Percentiles rank a stretch among this genome's conserved stretches.
These are phyloP conservation scores for Neurospora sp. DNA, from an alignment of 495 filamentous ascomycete genomes.

Conservation along the genomic window DNA sequence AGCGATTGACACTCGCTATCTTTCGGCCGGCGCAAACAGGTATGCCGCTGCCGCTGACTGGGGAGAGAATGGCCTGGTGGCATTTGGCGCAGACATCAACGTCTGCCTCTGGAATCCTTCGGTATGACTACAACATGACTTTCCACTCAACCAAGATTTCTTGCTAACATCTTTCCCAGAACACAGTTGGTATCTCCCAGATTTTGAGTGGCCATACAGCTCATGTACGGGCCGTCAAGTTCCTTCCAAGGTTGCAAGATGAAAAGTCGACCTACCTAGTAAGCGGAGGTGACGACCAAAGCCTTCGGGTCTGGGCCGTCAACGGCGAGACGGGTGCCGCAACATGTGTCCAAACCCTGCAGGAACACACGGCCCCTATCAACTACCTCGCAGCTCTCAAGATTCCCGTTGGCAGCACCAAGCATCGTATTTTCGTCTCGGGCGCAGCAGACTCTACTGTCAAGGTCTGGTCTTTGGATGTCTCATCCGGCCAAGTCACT, in stretches of 20 bases:
- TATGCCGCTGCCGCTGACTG: constrained; percentile 88
- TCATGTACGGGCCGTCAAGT: constrained; percentile 74
- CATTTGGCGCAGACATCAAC: constrained; percentile 82
- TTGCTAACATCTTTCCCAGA: constrained; percentile 13
- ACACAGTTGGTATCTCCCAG: constrained; percentile 53
- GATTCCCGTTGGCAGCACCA: constrained; percentile 14
- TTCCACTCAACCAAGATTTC: not conserved
- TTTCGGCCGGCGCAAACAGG: constrained; percentile 81
- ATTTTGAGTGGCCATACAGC: constrained; percentile 76
- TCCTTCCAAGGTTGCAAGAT: constrained; percentile 47
- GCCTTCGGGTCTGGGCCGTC: constrained; percentile 62
- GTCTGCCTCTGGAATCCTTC: constrained; percentile 80
- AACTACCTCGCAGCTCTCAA: constrained; percentile 61
- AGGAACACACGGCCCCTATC: constrained; percentile 62
- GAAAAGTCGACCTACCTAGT: constrained; percentile 47
- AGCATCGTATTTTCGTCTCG: constrained; percentile 44
- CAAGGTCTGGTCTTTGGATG: constrained; percentile 59
- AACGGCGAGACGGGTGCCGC: constrained; percentile 14
- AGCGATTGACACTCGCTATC: constrained; percentile 41
- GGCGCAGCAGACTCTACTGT: constrained; percentile 77
- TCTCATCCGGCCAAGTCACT: constrained; percentile 24
- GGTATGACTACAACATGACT: constrained; percentile 39
- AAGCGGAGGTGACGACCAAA: constrained; percentile 75
- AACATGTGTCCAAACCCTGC: constrained; percentile 36
- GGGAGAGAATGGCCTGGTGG: constrained; percentile 64